Conservation (phyloP, 176 grass and related monocot genomes). For the Coix lacrymajobi region DNA sequence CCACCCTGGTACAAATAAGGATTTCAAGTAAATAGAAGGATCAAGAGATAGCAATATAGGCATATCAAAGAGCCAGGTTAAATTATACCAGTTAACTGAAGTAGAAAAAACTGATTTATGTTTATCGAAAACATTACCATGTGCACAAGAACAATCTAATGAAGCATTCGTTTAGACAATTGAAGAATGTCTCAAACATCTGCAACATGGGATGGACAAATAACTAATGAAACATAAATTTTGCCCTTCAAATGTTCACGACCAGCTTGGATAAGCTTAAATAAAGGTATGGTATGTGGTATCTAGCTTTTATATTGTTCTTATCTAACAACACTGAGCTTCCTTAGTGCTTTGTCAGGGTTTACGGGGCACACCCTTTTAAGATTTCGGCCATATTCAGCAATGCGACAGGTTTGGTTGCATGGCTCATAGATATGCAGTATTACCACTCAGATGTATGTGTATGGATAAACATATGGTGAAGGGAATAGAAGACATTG, state of each 20-base stretch:
- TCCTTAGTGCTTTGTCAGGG: not conserved
- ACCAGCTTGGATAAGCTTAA: too few species aligned
- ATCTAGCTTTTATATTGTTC: too few species aligned
- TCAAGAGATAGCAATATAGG: not conserved
- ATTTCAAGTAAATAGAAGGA: conserved; percentile 11
- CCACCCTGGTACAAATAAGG: conserved; percentile 25
- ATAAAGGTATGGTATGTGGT: too few species aligned
- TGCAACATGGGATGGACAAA: too few species aligned
- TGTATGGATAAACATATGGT: not conserved
- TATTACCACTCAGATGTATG: not conserved
- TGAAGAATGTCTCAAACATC: too few species aligned
- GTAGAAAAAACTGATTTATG: not conserved
- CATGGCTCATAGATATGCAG: too few species aligned
- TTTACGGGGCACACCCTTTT: not conserved
- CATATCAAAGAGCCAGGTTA: not conserved
- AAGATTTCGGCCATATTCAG: not conserved
- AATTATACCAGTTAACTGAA: not conserved
- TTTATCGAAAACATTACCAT: not conserved
- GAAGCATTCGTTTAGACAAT: not conserved
- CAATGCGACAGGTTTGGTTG: not conserved
- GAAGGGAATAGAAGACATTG: not conserved
- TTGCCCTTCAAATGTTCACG: too few species aligned
- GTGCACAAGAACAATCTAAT: not conserved
- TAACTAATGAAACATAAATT: too few species aligned
- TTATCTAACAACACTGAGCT: too few species aligned